Evolutionary conservation across 116 monocot genomes (phyloP), one percentile per base, ranked within the genome.

Genomic region (Papilionanthe hybrid): DNA sequence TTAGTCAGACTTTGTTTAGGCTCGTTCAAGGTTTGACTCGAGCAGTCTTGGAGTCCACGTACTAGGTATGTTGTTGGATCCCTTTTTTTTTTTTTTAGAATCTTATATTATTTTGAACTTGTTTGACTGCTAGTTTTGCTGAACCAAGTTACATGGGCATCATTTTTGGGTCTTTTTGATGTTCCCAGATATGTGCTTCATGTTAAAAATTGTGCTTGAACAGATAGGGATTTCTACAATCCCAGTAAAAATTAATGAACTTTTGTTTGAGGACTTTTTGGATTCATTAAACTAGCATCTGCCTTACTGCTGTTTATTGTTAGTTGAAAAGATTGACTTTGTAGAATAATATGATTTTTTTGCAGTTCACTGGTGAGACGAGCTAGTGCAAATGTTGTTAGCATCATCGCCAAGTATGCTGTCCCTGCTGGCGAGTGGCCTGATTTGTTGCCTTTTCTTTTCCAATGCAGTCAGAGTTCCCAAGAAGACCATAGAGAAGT

Each of bases 401-500:
- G 97, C 75, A 82, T 97, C 48, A 86, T 97, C 82, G 97, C 97
- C 17, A 97, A 97, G 76, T 97, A 92, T 87, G 94, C 97, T 75
- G 89, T 97, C 49, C 97, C 97, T 69, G 84, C 88, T 80, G 97
- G 97, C 57, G 97, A 97, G 75, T 97, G 97, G 97, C 88, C 91
- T 56, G 97, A 97, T 67, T 80, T 97, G 71, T 74, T 97, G 75
- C 97, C 97, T 66, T 97, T 97, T 60, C 87, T 97, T 47, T 97
- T 97, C 71, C 90, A 92, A 42, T 92, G 92, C 84, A 94, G 94
- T 79, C 97, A 97, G 74, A 97, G 97, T 88, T 25, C 86, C n/a
- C 92, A 92, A 77, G 97, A 97, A 83, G 97, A 94, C 23, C 97
- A 97, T 83, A 94, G 94, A 86, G 97, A 97, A 82, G 97, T 97